Conservation (phyloP, 768 basidiomycete genomes). For the Tulasnella sp. region DNA sequence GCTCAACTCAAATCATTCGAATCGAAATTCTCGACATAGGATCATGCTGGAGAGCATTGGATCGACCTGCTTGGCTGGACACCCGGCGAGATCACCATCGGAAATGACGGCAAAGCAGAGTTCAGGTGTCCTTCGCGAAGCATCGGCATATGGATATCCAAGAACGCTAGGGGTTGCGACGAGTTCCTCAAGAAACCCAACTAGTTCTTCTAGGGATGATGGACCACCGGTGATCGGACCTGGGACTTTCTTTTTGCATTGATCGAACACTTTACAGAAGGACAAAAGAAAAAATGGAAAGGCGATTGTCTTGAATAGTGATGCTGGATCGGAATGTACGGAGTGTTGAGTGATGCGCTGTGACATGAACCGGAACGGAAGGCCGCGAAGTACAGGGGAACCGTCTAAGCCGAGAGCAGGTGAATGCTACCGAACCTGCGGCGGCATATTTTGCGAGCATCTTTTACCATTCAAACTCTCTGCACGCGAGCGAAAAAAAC, state of each 20-base stretch:
- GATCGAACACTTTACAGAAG: not conserved
- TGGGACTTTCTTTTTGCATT: too few relatives aligned
- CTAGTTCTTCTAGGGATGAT: not conserved
- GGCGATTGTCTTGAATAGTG: not conserved
- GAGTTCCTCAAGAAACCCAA: not conserved
- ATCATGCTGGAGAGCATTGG: slow-evolving; percentile 35
- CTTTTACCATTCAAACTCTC: not conserved
- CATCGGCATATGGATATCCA: slow-evolving; percentile 29
- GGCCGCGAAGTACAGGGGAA: not conserved
- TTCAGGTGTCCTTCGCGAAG: slow-evolving; percentile 30
- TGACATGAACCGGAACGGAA: not conserved
- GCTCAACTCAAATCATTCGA: not conserved
- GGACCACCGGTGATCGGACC: too few relatives aligned
- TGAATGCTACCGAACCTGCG: not conserved
- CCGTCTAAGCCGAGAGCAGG: not conserved
- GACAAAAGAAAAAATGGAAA: not conserved
- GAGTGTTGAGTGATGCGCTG: not conserved
- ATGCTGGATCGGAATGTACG: not conserved
- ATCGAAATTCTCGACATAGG: slow-evolving; percentile 14
- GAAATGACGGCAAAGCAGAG: slow-evolving; percentile 36
- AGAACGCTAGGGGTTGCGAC: not conserved
- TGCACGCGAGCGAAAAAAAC: not conserved
- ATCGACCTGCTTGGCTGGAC: slow-evolving; percentile 36
- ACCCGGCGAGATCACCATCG: slow-evolving; percentile 33
- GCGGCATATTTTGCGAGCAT: not conserved